Evolutionary conservation across 129 eudicot species (phyloP), one percentile per base, ranked within the genome.

Genomic region (Sambucus nigra): DNA sequence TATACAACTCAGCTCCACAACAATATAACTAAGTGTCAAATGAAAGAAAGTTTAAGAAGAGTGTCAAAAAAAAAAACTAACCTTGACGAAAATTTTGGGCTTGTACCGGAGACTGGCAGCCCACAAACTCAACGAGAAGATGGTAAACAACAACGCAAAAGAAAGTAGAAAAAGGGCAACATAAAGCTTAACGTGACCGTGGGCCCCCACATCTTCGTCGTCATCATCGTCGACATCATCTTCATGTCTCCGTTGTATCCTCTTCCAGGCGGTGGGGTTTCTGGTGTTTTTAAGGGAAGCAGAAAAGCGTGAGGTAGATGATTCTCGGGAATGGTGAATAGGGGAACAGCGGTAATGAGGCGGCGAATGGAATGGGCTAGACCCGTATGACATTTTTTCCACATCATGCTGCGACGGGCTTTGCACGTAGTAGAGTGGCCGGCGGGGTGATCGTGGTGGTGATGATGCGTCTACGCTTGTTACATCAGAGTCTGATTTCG

Each of bases 361-460:
- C 5, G 96, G 96, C 0, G 96, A 87, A 9, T 69, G 91, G 22
- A 62, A 71, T 0, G 94, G 97, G 60, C 87, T 80, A 0, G 94
- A 80, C 33, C 82, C 87, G 57, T 69, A 88, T 1, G 97, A 84
- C 87, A 84, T 71, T 27, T 84, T 88, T 58, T 88, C 94, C 20
- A 54, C 66, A 28, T 88, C 94, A 47, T 80, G 83, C 22, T 76
- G 75, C 0, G 97, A 80, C 0, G 97, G 94, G 67, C 92, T 80
- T 61, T 88, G 94, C 26, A 88, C 97, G 78, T 83, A 88, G 92
- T 88, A 88, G 29, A 88, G 58, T 16, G 89, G 83, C 32, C 86
- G 78, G 55, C 88, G 81, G 0, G 94, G 88, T 7, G 94, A 71
- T n/a, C 85, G 71, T 14, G 89, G 83, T 46, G 96, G 94, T 25